Conservation (phyloP, 2,329 filamentous ascomycete species). For the Cercospora nicotianae region DNA sequence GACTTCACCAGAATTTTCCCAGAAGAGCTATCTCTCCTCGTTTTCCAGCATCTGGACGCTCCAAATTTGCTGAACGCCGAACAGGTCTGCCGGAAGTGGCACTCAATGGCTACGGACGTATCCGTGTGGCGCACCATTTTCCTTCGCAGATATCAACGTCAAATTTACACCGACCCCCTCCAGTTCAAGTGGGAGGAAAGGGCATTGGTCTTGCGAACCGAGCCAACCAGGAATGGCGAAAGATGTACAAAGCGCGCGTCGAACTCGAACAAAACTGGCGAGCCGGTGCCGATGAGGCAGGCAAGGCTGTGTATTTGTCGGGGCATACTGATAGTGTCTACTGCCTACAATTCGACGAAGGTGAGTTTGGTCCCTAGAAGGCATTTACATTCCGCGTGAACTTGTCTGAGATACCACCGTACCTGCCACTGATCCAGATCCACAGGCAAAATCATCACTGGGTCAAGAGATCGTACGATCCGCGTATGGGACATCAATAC, state of each 20-base stretch:
- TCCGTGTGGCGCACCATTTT: slow-evolving; percentile 66
- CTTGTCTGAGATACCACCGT: too few species aligned
- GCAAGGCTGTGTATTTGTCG: slow-evolving; percentile 82
- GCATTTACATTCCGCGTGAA: too few species aligned
- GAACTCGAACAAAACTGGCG: slow-evolving; percentile 76
- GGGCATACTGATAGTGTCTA: slow-evolving; percentile 96
- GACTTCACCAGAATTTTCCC: slow-evolving; percentile 53
- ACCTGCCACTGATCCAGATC: too few species aligned
- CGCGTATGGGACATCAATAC: slow-evolving; percentile 94
- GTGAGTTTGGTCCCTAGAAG: slow-evolving; percentile 35
- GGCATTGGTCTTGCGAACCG: slow-evolving; percentile 51
- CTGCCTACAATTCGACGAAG: slow-evolving; percentile 96
- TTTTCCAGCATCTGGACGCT: slow-evolving; percentile 62
- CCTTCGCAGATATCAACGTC: slow-evolving; percentile 53
- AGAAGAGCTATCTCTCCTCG: slow-evolving; percentile 58
- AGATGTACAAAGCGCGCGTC: slow-evolving; percentile 75
- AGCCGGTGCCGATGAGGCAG: slow-evolving; percentile 63
- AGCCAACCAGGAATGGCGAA: slow-evolving; percentile 77
- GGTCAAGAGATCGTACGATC: slow-evolving; percentile 91
- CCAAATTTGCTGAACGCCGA: slow-evolving; percentile 57
- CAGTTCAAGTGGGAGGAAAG: slow-evolving; percentile 50
- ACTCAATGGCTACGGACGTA: slow-evolving; percentile 54
- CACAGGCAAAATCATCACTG: slow-evolving; percentile 80
- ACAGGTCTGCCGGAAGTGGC: slow-evolving; percentile 59
- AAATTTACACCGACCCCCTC: slow-evolving; percentile 48